Evolutionary conservation across 345 rosid species (phyloP), one percentile per base, ranked within the genome.

Genomic region (Salix purpurea): DNA sequence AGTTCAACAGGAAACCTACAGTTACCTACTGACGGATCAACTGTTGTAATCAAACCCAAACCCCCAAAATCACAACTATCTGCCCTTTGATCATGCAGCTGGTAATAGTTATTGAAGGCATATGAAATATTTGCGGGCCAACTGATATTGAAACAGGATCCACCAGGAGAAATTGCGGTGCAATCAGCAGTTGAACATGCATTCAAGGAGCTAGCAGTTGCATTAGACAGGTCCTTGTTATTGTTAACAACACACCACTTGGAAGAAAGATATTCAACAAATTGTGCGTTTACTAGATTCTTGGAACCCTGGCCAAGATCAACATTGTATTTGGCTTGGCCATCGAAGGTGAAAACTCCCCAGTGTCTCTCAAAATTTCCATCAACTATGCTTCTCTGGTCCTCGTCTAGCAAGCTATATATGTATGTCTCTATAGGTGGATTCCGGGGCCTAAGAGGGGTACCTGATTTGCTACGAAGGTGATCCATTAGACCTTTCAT

Each of bases 341-440:
- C 98, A 74, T 94, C 98, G 50, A 94, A 94, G 50, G 97, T 91
- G 85, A 91, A 94, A 36, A 92, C 69, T 18, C 98, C 98, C 97
- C 97, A 94, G 18, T 94, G 97, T 72, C 97, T 86, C 87, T 92
- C 97, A 42, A 91, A 91, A 79, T 87, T 90, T 65, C 97, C 98
- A 0, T 86, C 74, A 67, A 84, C 82, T 50, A 78, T 65, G 80
- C 81, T 84, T 61, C 90, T 84, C 72, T 87, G 85, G 83, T 92
- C 94, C 86, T 94, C 98, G 58, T 92, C 97, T 52, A 94, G 80
- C 72, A 94, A 90, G 84, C 94, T 87, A 16, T 77, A 89, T 68
- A 94, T 76, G 81, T 90, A 94, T 30, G 87, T 84, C 77, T 91
- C 98, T 2, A 73, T 7, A 1, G 97, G 95, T 28, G 85, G 91